phyloP scores from a whole-genome alignment of 129 eudicot species.

The Chrysanthemum makinoi region DNA sequence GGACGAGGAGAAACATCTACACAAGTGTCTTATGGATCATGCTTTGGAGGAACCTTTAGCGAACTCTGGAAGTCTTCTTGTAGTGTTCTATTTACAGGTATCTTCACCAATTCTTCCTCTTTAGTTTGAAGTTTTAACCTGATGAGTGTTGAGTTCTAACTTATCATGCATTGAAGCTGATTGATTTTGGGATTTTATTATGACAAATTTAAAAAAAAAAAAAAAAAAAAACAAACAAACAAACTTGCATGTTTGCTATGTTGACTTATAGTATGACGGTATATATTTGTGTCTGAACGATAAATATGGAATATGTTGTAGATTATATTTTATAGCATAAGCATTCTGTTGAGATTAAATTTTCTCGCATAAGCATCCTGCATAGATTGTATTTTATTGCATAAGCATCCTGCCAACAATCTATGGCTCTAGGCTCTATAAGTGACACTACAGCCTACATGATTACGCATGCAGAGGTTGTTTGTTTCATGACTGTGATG shows the following conservation, averaged over 20 bases:
- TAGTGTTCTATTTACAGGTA: conserved; percentile 92
- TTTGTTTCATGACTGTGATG: neutral
- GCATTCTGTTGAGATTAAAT: neutral
- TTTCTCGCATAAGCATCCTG: neutral
- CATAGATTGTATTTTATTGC: neutral
- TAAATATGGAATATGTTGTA: neutral
- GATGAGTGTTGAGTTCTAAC: neutral
- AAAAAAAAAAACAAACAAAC: too few species aligned
- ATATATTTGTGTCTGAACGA: neutral
- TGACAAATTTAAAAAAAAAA: neutral
- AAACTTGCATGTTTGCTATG: neutral
- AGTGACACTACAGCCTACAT: neutral
- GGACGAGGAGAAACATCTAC: conserved; percentile 86
- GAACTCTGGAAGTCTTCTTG: conserved; percentile 85
- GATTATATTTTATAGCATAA: too few species aligned
- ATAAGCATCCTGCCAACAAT: too few species aligned
- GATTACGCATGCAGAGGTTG: neutral
- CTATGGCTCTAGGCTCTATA: neutral
- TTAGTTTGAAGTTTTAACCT: neutral
- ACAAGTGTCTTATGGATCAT: conserved; percentile 69
- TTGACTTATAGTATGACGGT: neutral
- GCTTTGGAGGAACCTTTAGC: conserved; percentile 61
- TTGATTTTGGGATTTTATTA: neutral
- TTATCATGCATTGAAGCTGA: neutral
- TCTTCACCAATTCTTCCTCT: neutral